Base-by-base conservation (phyloP, 768 basidiomycete species). In the Lentinula detonsa region DNA sequence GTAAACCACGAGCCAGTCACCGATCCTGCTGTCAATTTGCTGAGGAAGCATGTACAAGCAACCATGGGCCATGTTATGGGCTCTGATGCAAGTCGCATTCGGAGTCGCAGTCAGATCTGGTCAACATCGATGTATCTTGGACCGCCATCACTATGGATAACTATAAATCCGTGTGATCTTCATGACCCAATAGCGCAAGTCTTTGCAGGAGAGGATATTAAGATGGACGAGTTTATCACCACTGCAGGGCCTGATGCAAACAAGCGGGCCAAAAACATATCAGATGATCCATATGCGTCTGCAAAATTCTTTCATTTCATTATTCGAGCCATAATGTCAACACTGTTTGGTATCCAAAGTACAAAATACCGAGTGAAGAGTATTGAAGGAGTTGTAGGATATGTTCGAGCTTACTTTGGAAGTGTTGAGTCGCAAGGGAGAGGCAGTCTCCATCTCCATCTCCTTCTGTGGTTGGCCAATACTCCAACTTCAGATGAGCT, bases 141-240 rank as follows among this genome's bases (percentile, higher is more conserved):
- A 2, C 74, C 78, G 15, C 71, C 73, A 1, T 63, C 61, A 4
- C 34, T 79, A 0, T 81, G 78, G 78, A 62, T 78, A 0, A 80
- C 77, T 0, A 75, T 80, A 2, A 80, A 80, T 61, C 76, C 75
- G 1, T 57, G 61, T 0, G 76, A 81, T 62, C 54, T 73, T 0
- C 72, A 77, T 37, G 76, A 80, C 62, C 80, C 79, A 0, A 71
- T 81, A 28, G 72, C 74, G 0, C 79, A 81, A 57, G 70, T 82
- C 0, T 67, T 83, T 10, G 70, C 74, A 0, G 79, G 82, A 0
- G 71, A 70, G 33, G 65, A 77, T 0, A 81, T 84, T 7, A 68
- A 82, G 56, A 58, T 83, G 7, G 75, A 84, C 55, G 1, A 62
- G 0, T 81, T 82, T 53, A 3, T 62, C 1, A 31, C 59, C 0